phyloP scores from a whole-genome alignment of 139 green algal species.

The Tetraselmis chui region DNA sequence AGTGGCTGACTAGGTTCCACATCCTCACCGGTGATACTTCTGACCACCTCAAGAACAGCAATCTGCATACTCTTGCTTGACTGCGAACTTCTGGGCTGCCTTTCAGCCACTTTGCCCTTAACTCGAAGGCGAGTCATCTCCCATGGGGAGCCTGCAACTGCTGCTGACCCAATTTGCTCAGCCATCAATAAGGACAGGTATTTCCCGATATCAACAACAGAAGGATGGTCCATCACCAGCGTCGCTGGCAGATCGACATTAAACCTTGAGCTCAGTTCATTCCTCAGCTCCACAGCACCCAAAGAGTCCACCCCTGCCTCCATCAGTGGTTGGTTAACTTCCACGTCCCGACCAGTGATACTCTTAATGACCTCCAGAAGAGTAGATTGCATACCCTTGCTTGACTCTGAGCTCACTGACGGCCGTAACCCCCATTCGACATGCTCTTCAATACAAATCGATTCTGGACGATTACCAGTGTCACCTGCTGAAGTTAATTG shows the following conservation, averaged over 20 bases:
- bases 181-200: constrained; percentile 16
- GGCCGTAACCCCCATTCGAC: no score
- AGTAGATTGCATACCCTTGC: not conserved
- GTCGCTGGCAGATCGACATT: constrained; percentile 52
- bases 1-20: constrained; percentile 50
- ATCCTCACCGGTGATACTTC: constrained; percentile 5
- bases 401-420: no score
- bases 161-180: not conserved
- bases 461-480: no score
- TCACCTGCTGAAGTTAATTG: no score
- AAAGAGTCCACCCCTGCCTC: constrained; percentile 55
- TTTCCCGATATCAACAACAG: constrained; percentile 25
- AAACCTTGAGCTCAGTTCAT: not conserved
- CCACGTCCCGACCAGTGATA: not conserved
- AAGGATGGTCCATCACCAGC: constrained; percentile 62
- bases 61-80: not conserved
- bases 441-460: no score
- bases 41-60: not conserved
- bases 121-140: no score
- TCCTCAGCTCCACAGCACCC: constrained; percentile 10
- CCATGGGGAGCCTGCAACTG: no score
- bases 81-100: not conserved
- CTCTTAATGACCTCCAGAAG: not conserved
- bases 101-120: no score
- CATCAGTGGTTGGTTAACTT: constrained; percentile 35